Conservation (phyloP, 2,329 filamentous ascomycete species). For the Colletotrichum abscissum region DNA sequence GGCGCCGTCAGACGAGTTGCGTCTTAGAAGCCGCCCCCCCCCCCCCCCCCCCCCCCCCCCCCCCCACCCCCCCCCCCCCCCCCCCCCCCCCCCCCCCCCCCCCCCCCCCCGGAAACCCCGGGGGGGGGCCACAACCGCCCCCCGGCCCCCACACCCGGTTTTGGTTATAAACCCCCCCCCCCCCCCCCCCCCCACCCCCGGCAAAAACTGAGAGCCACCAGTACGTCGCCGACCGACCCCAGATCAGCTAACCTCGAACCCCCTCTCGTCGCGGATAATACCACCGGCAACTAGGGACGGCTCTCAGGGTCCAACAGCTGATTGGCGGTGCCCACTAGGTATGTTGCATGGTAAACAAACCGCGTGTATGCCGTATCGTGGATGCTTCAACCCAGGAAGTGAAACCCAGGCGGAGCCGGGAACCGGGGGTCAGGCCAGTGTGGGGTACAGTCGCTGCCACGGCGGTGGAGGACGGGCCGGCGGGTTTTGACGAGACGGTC, state of each 20-base stretch:
- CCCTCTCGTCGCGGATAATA: background rate
- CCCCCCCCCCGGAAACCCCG: too few species aligned
- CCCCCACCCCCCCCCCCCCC: background rate
- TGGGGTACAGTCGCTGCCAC: background rate
- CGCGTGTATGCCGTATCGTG: constrained; percentile 2
- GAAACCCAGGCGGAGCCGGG: constrained; percentile 13
- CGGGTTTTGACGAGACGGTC: background rate
- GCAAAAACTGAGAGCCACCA: background rate
- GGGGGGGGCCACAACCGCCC: too few species aligned
- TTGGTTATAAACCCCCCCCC: too few species aligned
- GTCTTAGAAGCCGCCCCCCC: background rate
- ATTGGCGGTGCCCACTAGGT: background rate
- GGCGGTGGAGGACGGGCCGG: constrained; percentile 8
- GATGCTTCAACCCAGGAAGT: constrained; percentile 7
- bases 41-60: background rate
- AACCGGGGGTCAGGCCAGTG: background rate
- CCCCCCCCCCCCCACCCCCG: background rate
- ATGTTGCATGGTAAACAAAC: background rate
- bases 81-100: background rate
- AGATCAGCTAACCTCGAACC: background rate
- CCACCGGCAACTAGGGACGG: background rate
- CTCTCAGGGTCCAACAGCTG: background rate
- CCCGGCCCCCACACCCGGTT: too few species aligned
- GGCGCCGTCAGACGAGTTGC: background rate
- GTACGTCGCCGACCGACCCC: background rate